Conservation (phyloP, 2,329 filamentous ascomycete species). For the Amphichorda felina region DNA sequence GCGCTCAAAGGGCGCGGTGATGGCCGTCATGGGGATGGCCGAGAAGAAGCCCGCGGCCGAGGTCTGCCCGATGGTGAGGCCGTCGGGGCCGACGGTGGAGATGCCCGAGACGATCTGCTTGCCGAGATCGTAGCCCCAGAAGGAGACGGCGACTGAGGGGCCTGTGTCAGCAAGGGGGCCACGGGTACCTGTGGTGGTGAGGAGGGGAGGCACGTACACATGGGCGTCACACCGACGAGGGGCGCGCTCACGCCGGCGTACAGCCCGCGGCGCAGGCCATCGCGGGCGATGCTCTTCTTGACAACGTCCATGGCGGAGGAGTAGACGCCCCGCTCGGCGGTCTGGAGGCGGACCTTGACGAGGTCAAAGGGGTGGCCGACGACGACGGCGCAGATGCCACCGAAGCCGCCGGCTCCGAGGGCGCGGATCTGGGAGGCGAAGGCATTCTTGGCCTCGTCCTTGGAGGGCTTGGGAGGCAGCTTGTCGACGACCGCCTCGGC, state of each 20-base stretch:
- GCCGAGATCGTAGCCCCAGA: conserved; percentile 90
- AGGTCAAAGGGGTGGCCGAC: conserved; percentile 96
- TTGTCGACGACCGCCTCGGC: conserved; percentile 25
- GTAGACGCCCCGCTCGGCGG: conserved; percentile 88
- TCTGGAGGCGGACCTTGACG: conserved; percentile 95
- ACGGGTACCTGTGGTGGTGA: background rate
- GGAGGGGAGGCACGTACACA: conserved; percentile 59
- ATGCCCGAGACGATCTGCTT: conserved; percentile 70
- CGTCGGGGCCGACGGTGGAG: conserved; percentile 51
- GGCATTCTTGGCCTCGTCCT: conserved; percentile 26
- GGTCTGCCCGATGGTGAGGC: conserved; percentile 77
- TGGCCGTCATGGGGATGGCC: conserved; percentile 91
- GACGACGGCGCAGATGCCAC: conserved; percentile 85
- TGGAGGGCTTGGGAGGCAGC: conserved; percentile 31
- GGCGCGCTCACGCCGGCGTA: conserved; percentile 97
- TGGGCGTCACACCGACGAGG: conserved; percentile 89
- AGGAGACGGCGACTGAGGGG: conserved; percentile 50
- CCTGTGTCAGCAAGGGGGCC: background rate
- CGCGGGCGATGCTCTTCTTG: conserved; percentile 72
- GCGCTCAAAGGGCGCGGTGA: conserved; percentile 98
- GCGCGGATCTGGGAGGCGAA: conserved; percentile 53
- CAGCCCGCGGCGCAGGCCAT: conserved; percentile 68
- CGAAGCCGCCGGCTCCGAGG: conserved; percentile 80
- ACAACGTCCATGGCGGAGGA: conserved; percentile 85
- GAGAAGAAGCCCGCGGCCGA: conserved; percentile 94